Base-by-base conservation (phyloP, 2,329 filamentous ascomycete species). In the Torrubiella hemipterigena region DNA sequence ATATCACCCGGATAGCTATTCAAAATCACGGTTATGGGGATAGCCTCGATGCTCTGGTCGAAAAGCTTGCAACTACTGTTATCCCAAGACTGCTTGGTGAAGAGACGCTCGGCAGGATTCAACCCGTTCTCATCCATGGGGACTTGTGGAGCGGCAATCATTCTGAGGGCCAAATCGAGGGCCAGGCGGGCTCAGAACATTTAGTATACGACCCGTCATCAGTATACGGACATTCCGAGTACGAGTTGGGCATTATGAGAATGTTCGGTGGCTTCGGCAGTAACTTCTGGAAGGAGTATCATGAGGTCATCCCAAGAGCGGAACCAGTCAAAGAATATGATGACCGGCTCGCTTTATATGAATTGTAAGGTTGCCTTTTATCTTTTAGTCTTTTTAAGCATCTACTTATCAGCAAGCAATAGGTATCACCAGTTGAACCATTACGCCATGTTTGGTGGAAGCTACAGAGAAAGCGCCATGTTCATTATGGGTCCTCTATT, bases 141-240 rank as follows among this genome's bases (percentile, higher is more conserved):
- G 87, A 95, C 57, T 55, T 95, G n/a, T 95, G 89, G 89, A 81
- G 76, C 41, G 89, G 89, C 1, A 95, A 95, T 52, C 74, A 81
- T 30, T 73, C 74, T 9, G 55, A 61, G 4, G 86, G 81, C 0
- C 63, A 61, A 25, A 77, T 93, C 31, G 64, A 64, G 0, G 65
- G 61, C 2, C 44, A 50, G 19, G 63, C 65, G 0, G 65, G 61
- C 2, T 56, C 65, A 0, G 81, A 87, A 42, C 78, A 86, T 41
- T 73, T 94, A 1, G 73, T 93, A 2, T 95, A 77, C 48, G 89
- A 95, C 49, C 76, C 86, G 0, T 80, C 79, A 3, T 70, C 75
- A 25, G 81, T 81, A 40, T 95, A 93, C 48, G 84, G 79, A 2
- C 87, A 95, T 51, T 80, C 69, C 2, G 89, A 96, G 60, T 95